Evolutionary conservation across 805 yeast genomes (phyloP).

Genomic region (Lipomyces yamadae): DNA sequence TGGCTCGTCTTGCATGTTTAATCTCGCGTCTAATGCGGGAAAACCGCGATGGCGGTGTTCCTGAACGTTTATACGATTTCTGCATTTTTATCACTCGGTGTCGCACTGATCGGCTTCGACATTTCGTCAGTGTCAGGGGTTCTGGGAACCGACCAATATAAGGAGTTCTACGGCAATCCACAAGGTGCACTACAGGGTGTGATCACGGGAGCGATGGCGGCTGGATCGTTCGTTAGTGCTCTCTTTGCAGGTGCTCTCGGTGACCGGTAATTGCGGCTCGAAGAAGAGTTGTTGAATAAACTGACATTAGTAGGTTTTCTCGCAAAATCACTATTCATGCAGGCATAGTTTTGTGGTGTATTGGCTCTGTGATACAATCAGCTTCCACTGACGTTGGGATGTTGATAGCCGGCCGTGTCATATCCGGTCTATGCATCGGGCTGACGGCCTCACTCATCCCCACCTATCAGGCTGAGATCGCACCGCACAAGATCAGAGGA

Average conservation of each 20-base stretch:
- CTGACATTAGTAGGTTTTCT: conserved; percentile 28
- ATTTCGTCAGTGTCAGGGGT: conserved; percentile 70
- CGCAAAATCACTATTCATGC: conserved; percentile 36
- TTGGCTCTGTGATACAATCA: conserved; percentile 39
- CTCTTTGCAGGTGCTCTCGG: conserved; percentile 45
- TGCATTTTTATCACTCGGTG: conserved; percentile 59
- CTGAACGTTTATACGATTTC: conserved; percentile 56
- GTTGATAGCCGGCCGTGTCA: conserved; percentile 53
- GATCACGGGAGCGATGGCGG: conserved; percentile 65
- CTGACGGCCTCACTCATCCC: conserved; percentile 61
- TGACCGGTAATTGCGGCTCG: conserved; percentile 33
- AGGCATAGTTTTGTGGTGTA: conserved; percentile 34
- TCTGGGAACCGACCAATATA: conserved; percentile 54
- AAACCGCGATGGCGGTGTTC: conserved; percentile 32
- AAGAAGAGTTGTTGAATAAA: conserved; percentile 45
- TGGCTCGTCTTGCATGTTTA: too few species aligned
- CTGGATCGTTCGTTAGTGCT: conserved; percentile 68
- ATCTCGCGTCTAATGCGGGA: too few species aligned
- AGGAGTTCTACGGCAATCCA: conserved; percentile 55
- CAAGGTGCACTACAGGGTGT: conserved; percentile 61
- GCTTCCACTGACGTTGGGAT: conserved; percentile 47
- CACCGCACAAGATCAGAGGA: conserved; percentile 42
- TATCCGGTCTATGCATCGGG: conserved; percentile 62
- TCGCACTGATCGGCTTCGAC: conserved; percentile 69
- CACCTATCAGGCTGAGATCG: conserved; percentile 41